A percentile compares a stretch with the other conserved stretches of the same genome.
phyloP scores from a whole-genome alignment of 805 yeast genomes.

The Henningerozyma blattae region DNA sequence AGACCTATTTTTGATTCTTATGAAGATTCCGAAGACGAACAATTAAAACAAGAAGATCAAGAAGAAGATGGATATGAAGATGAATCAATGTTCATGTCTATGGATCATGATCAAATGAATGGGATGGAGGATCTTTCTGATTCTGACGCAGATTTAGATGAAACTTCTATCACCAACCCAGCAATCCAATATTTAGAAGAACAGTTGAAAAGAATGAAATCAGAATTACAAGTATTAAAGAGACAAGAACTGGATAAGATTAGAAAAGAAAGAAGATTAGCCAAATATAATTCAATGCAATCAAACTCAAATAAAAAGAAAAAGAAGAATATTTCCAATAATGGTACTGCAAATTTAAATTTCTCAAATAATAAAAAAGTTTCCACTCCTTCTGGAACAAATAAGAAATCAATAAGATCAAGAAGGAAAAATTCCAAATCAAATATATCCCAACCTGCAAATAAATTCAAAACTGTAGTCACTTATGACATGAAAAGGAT shows the following conservation, averaged over 20 bases:
- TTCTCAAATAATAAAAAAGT: background rate
- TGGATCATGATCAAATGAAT: constrained; percentile 5
- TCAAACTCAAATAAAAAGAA: constrained; percentile 23
- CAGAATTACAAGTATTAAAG: constrained; percentile 73
- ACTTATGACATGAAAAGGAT: constrained; percentile 96
- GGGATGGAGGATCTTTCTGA: constrained; percentile 15
- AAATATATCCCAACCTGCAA: constrained; percentile 11
- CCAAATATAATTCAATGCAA: constrained; percentile 21
- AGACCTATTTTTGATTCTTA: constrained; percentile 59
- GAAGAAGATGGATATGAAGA: constrained; percentile 19
- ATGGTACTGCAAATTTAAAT: constrained; percentile 6
- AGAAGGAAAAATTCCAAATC: background rate
- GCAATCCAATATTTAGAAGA: constrained; percentile 83
- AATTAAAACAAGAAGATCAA: constrained; percentile 29
- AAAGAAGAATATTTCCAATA: constrained; percentile 21
- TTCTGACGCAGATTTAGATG: constrained; percentile 46
- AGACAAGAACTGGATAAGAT: constrained; percentile 59
- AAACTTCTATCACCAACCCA: constrained; percentile 63
- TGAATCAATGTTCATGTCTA: constrained; percentile 27
- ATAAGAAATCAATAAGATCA: too few relatives aligned
- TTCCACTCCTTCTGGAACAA: constrained; percentile 11
- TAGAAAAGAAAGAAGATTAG: constrained; percentile 42
- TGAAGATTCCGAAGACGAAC: constrained; percentile 31
- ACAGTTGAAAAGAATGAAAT: constrained; percentile 75
- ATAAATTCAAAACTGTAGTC: constrained; percentile 33